Base-by-base conservation (phyloP, 2,329 filamentous ascomycete species). In the Fusarium sp. region DNA sequence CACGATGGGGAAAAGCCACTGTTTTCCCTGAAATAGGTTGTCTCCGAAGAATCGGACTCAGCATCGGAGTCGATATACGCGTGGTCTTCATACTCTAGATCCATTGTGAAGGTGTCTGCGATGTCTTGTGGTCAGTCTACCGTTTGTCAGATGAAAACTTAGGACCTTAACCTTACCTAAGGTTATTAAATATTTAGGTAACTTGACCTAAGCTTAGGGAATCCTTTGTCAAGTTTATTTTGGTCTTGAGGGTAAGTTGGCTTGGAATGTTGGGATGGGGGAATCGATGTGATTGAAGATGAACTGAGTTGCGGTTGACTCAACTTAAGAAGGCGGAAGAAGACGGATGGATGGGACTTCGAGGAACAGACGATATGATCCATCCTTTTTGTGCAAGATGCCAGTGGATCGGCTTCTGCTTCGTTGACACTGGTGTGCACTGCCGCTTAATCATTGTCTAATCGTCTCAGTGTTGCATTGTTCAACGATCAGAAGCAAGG, bases 131-230 rank as follows among this genome's bases (percentile, higher is more conserved):
- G 30, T 32, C 30, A 32, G 30, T 32, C 30, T 32, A 32, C 30
- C 30, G 2, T 32, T 1, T 2, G 4, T 32, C 12, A 32, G 4
- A 24, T 24, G 41, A 17, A 7, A 12, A 17, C 15, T 24, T 8
- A 14, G n/a, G 41, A 17, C 15, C n/a, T 44, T 6, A 15, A n/a
- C 2, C 30, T 32, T 26, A 26, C 26, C 26, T 26, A 26, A 26
- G 26, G 24, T 26, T 4, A 26, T 26, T 5, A 26, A 26, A 13
- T 4, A 13, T 2, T 44, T 24, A 13, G 5, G 5, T 8, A 4
- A 6, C 0, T 20, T 13, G 1, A 4, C 6, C 42, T 45, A 18
- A 20, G 42, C 11, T 20, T 45, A 45, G n/a, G n/a, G 5, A 7
- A 45, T 14, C 3, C 11, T 26, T 45, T 26, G 1, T 1, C 3